Evolutionary conservation across 2,329 filamentous ascomycete genomes (phyloP), one percentile per base, ranked within the genome.

Genomic region (Fulvia fulva): DNA sequence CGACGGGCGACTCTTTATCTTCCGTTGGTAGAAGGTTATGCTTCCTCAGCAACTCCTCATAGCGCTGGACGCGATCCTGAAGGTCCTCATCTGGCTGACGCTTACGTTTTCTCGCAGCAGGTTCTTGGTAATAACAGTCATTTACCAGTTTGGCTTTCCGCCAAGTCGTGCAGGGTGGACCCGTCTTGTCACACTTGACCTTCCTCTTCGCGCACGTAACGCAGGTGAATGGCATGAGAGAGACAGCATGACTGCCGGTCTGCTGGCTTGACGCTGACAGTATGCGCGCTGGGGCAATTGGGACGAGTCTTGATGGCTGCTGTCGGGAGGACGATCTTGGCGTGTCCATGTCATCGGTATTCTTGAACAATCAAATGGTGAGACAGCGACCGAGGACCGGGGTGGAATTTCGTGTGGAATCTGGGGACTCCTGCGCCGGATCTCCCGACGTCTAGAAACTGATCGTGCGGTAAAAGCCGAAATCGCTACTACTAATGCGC

Each of bases 121-220:
- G 77, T 19, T 71, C 69, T 57, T 74, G 72, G 45, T 79, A 80
- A 6, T 70, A 26, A 59, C 78, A 80, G 14, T 73, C 65, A 2
- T 75, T 26, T 11, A 19, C 22, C 11, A 50, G 62, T 47, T 71
- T 70, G 16, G 61, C 59, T 56, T 71, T 74, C 9, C 58, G 61
- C 58, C 74, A 76, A 23, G 69, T 69, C 2, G 69, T 68, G 61
- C 74, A 76, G 12, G 62, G 60, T 3, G 74, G 71, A 14, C 65
- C 56, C 23, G 32, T 55, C 43, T 63, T 63, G 53, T 61, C 59
- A 63, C 76, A 78, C 61, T 74, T 76, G 8, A 77, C 72, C 58
- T 78, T 78, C 44, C 73, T 66, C 23, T 71, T 59, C 2, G 68
- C 65, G 53, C 71, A 73, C n/a, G 66, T 70, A 16, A 69, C 62